A percentile compares a stretch with the other conserved stretches of the same genome.
phyloP scores from a whole-genome alignment of 2,329 filamentous ascomycete species.

The Plenodomus tracheiphilus region DNA sequence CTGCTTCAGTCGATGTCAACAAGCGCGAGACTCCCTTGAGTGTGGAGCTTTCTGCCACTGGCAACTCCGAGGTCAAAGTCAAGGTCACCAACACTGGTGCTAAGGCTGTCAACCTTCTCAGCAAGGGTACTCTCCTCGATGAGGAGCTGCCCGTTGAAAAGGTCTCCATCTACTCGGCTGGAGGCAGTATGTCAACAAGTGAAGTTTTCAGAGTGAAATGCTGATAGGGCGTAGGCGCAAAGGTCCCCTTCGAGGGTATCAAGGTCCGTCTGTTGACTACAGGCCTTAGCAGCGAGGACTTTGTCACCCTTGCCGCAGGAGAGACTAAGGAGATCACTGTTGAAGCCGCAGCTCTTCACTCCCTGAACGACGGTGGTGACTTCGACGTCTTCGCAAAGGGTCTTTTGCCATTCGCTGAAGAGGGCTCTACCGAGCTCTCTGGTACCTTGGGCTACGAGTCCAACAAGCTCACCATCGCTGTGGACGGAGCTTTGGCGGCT shows the following conservation, averaged over 20 bases:
- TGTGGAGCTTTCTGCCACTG: slow-evolving; percentile 43
- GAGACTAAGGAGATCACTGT: slow-evolving; percentile 58
- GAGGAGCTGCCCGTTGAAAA: slow-evolving; percentile 56
- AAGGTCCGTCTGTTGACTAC: slow-evolving; percentile 54
- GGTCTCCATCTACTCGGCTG: slow-evolving; percentile 52
- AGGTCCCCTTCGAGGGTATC: slow-evolving; percentile 58
- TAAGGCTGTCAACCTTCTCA: slow-evolving; percentile 56
- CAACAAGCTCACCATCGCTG: slow-evolving; percentile 60
- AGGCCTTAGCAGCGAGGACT: slow-evolving; percentile 53
- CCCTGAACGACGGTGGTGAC: slow-evolving; percentile 55
- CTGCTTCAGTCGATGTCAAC: slow-evolving; percentile 31
- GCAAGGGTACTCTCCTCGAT: slow-evolving; percentile 59
- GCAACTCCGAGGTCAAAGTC: slow-evolving; percentile 59
- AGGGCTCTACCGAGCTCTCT: slow-evolving; percentile 58
- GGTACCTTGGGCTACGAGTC: slow-evolving; percentile 61
- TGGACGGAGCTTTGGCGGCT: slow-evolving; percentile 61
- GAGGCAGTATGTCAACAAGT: slow-evolving; percentile 43
- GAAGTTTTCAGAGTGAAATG: slow-evolving; percentile 3
- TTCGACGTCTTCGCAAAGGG: slow-evolving; percentile 62
- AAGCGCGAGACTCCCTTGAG: slow-evolving; percentile 39
- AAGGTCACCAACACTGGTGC: slow-evolving; percentile 58
- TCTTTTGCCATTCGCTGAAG: slow-evolving; percentile 36
- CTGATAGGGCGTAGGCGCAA: slow-evolving; percentile 35
- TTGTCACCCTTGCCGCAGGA: slow-evolving; percentile 52
- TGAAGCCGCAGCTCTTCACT: slow-evolving; percentile 60